A percentile compares a stretch with the other conserved stretches of the same genome.
These are phyloP conservation scores for Dactylis glomerata DNA, from an alignment of 176 grass and related monocot genomes.

Conservation along the genomic window DNA sequence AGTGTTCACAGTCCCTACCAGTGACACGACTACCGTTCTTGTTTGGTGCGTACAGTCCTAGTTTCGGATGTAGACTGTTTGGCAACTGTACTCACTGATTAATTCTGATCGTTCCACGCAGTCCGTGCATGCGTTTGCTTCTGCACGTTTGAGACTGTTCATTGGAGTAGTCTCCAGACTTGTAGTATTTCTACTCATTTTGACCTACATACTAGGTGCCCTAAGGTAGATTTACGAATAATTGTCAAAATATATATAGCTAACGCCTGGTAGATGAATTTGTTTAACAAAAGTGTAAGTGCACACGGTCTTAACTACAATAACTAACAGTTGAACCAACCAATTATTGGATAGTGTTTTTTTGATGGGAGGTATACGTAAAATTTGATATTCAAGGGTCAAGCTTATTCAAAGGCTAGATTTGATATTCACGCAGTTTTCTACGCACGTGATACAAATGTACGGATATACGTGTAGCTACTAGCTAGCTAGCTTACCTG, in stretches of 20 bases:
- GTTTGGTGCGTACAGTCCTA: background rate
- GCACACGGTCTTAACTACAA: too few species aligned
- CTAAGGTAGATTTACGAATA: background rate
- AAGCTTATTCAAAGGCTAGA: background rate
- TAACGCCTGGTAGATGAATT: too few species aligned
- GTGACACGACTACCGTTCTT: background rate
- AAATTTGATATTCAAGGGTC: too few species aligned
- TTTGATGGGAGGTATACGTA: too few species aligned
- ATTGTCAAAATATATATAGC: background rate
- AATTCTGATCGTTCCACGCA: background rate
- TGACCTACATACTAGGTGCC: background rate
- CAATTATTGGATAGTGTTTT: too few species aligned
- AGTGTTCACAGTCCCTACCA: background rate
- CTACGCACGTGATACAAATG: background rate
- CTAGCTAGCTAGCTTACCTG: slow-evolving; percentile 43
- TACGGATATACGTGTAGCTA: too few species aligned
- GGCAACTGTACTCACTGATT: background rate
- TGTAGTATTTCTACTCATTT: background rate
- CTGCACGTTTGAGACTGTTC: background rate
- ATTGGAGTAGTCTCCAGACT: background rate
- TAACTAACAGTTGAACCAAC: too few species aligned
- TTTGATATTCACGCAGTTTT: background rate
- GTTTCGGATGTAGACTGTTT: background rate
- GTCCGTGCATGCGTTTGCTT: background rate
- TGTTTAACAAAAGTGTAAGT: too few species aligned